Percentiles rank a stretch among this genome's conserved stretches.
Conservation (phyloP, 2,329 filamentous ascomycete genomes). For the Alternaria gaisen region DNA sequence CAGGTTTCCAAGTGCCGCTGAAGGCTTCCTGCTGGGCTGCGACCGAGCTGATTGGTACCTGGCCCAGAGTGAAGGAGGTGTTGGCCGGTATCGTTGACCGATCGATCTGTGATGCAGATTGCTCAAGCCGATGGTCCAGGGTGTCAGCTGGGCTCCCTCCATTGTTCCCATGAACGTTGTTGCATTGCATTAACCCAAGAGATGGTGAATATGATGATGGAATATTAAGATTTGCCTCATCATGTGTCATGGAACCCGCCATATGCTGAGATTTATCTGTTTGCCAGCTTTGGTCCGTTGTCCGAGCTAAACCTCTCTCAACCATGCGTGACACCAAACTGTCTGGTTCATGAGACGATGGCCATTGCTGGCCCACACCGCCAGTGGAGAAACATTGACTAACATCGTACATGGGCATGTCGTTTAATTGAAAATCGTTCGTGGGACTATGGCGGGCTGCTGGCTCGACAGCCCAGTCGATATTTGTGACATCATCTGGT, state of each 20-base stretch:
- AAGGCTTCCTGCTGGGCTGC: conserved; percentile 23
- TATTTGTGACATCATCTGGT: conserved; percentile 21
- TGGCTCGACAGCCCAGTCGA: conserved; percentile 37
- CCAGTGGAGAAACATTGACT: background rate
- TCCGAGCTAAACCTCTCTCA: conserved; percentile 1
- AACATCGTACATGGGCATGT: conserved; percentile 11
- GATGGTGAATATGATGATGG: conserved; percentile 16
- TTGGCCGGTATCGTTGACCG: background rate
- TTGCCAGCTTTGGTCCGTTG: background rate
- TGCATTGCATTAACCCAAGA: background rate
- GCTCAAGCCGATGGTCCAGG: background rate
- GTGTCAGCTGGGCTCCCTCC: background rate
- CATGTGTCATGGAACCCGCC: background rate
- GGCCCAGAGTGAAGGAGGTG: background rate
- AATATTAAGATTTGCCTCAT: background rate
- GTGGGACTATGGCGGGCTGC: conserved; percentile 15
- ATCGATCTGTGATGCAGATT: background rate
- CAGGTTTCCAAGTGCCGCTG: conserved; percentile 37
- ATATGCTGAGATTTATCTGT: background rate
- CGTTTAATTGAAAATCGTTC: background rate
- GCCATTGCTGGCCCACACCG: conserved; percentile 9
- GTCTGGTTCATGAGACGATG: background rate
- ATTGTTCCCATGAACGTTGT: background rate
- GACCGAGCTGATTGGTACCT: background rate
- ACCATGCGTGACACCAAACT: background rate